Conservation (phyloP, 805 yeast species). For the Suhomyces vadensis region DNA sequence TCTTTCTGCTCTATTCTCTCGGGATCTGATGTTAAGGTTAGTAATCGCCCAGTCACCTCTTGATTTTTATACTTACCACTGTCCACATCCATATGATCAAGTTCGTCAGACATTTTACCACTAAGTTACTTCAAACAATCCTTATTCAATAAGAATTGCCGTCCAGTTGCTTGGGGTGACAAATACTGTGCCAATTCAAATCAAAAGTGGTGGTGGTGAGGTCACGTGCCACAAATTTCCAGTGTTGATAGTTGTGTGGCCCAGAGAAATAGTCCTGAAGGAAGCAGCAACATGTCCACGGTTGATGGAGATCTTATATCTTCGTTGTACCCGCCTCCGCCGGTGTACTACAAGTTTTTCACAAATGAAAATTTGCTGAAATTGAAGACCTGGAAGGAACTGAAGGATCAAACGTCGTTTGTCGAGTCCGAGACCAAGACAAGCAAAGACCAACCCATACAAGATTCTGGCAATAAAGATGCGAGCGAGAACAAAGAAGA, state of each 20-base stretch:
- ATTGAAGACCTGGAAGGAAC: slow-evolving; percentile 30
- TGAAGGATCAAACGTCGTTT: too few species aligned
- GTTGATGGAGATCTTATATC: slow-evolving; percentile 44
- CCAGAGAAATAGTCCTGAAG: not conserved
- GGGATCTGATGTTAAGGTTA: slow-evolving; percentile 20
- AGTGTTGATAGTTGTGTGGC: not conserved
- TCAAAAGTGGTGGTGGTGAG: not conserved
- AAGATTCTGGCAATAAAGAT: slow-evolving; percentile 17
- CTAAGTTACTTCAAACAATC: not conserved
- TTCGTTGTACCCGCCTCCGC: slow-evolving; percentile 93
- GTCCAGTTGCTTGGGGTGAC: not conserved
- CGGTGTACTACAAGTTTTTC: slow-evolving; percentile 74
- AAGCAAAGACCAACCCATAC: slow-evolving; percentile 13
- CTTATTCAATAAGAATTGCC: not conserved
- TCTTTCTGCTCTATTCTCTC: slow-evolving; percentile 20
- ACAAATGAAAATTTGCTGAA: slow-evolving; percentile 64
- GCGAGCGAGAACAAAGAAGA: slow-evolving; percentile 12
- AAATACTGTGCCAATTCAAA: not conserved
- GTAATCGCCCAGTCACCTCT: slow-evolving; percentile 9
- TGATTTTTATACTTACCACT: slow-evolving; percentile 19
- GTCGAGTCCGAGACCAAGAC: too few species aligned
- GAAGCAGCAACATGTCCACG: slow-evolving; percentile 1
- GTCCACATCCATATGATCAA: slow-evolving; percentile 36
- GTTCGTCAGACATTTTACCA: slow-evolving; percentile 12
- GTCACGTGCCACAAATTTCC: not conserved